Base-by-base conservation (phyloP, 352 stramenopile genomes). In the Peronospora belbahrii region DNA sequence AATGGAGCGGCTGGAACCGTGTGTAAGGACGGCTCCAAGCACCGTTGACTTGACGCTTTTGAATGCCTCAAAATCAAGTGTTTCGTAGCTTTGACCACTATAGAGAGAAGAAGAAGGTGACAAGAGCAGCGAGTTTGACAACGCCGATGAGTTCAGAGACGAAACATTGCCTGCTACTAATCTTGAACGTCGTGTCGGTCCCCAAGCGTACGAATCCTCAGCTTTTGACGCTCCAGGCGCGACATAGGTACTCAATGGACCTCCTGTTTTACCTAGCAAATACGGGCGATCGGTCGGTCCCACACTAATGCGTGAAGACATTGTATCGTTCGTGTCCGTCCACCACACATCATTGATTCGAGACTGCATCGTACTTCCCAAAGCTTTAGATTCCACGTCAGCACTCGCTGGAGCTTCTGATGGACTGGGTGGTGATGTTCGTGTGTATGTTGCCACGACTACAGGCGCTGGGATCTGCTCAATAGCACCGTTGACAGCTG, bases 271-370 rank as follows among this genome's bases (percentile, higher is more conserved):
- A 36, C 7, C 15, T 15, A 48, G 44, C 14, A 42, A 49, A n/a
- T 53, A 48, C 0, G 19, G 34, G 2, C 48, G 9, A 6, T 56
- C 58, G 13, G 45, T 11, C 6, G 60, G 56, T 19, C 50, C 52
- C 6, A 65, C 39, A 40, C 70, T 83, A 23, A 78, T 70, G n/a
- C 70, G 66, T 3, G 60, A 70, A 52, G 78, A 61, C 27, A 73
- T 61, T 44, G 80, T 77, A 23, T 72, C 59, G 10, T 68, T 58
- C 2, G 48, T 56, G 19, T 70, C 65, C 31, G 81, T 70, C 10
- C 40, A 56, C 10, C 75, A 56, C 20, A 87, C 51, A 7, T 70
- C 75, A 24, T 85, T 68, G 30, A 87, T 87, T 13, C 72, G 68
- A 35, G 79, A 64, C 15, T 75, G 72, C 27, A 87, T 59, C 20